A percentile compares a stretch with the other conserved stretches of the same genome.
Conservation (phyloP, 768 basidiomycete species). For the Amanita fuliginea region DNA sequence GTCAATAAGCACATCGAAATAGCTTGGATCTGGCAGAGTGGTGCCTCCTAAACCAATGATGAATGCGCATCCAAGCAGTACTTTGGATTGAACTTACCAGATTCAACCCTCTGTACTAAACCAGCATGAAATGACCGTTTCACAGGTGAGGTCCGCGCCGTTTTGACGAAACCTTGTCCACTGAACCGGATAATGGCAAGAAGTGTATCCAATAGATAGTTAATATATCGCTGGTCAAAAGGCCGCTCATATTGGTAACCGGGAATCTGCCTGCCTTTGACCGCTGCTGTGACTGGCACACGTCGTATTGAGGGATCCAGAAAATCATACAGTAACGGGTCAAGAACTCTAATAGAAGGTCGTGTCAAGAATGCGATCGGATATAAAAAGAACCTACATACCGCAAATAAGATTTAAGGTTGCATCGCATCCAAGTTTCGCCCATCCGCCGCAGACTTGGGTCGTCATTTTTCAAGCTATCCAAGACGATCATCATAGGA, state of each 20-base stretch:
- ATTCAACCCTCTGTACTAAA: constrained; percentile 49
- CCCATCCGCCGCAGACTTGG: constrained; percentile 66
- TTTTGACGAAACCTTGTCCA: constrained; percentile 77
- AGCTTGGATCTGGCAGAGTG: constrained; percentile 45
- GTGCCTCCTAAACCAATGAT: constrained; percentile 20
- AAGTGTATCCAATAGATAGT: constrained; percentile 69
- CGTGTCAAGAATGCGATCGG: constrained; percentile 5
- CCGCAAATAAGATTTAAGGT: constrained; percentile 85
- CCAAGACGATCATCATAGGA: constrained; percentile 82
- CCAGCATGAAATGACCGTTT: constrained; percentile 55
- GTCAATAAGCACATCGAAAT: constrained; percentile 69
- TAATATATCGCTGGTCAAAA: constrained; percentile 66
- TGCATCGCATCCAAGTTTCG: constrained; percentile 97
- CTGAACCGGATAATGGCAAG: constrained; percentile 76
- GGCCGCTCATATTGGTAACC: constrained; percentile 60
- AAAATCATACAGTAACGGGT: constrained; percentile 75
- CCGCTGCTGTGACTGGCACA: constrained; percentile 32
- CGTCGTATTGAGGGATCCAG: constrained; percentile 60
- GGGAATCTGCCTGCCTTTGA: constrained; percentile 57
- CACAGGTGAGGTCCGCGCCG: constrained; percentile 52
- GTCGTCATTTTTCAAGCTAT: constrained; percentile 68
- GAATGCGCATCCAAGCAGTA: constrained; percentile 4
- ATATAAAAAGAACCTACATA: constrained; percentile 19
- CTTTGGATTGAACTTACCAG: constrained; percentile 28
- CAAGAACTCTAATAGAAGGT: constrained; percentile 54